Base-by-base conservation (phyloP, 2,329 filamentous ascomycete genomes). In the Capronia epimyces region DNA sequence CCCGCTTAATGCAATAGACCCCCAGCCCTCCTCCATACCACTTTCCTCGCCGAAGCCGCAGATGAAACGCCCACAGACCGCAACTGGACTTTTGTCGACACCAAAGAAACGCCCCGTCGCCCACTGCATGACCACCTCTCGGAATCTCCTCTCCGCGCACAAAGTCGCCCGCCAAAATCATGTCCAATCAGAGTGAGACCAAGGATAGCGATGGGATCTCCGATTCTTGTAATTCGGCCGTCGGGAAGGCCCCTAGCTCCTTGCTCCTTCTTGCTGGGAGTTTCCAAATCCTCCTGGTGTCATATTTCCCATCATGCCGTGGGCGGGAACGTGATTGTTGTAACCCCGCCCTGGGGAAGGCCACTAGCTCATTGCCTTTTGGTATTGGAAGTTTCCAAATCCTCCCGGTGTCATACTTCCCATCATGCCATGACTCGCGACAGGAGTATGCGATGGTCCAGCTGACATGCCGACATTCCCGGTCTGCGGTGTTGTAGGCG, bases 281-380 rank as follows among this genome's bases (percentile, higher is more conserved):
- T 76, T 80, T 42, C 87, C 87, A 73, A 91, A 89, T 16, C 82
- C 84, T 21, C 87, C 86, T 1, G 88, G 88, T 6, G 88, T 93
- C 77, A 89, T 83, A 29, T 84, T 80, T 2, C 84, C 84, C 66
- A 84, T 81, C 45, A 77, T 74, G 22, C 62, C 59, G 64, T 69
- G 58, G 74, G 68, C 66, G 32, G 70, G 72, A 7, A 60, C n/a
- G n/a, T n/a, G n/a, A n/a, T n/a, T n/a, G n/a, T n/a, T n/a, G n/a
- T n/a, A n/a, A 27, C 10, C 24, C 24, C 24, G 24, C 24, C 24
- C n/a, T n/a, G n/a, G n/a, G n/a, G n/a, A 48, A 31, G 46, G 53
- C 43, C 20, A 39, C 58, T 60, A 60, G 50, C 56, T 58, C 49
- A 55, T 57, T 29, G 53, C 51, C 50, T 56, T 58, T 34, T 51